These are phyloP conservation scores for Vigna radiata DNA, from an alignment of 306 rosid genomes.

Conservation along the genomic window DNA sequence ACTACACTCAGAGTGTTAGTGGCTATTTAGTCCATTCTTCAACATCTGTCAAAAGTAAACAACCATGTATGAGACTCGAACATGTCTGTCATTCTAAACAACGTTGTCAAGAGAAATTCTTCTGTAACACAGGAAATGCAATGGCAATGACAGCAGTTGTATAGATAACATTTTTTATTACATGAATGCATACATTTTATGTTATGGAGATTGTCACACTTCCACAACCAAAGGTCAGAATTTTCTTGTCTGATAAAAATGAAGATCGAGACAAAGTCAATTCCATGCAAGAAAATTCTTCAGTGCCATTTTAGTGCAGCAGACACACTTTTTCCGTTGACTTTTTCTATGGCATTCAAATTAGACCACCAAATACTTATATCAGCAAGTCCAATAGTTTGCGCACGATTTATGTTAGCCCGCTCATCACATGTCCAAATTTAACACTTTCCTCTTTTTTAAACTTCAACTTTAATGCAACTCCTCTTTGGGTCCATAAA, in stretches of 20 bases:
- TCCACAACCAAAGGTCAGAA: background rate
- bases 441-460: too few relatives aligned
- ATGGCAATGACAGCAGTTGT: too few relatives aligned
- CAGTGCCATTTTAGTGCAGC: slow-evolving; percentile 28
- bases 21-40: background rate
- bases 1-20: background rate
- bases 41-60: slow-evolving; percentile 1
- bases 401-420: too few relatives aligned
- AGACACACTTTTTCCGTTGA: slow-evolving; percentile 17
- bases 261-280: background rate
- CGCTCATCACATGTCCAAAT: too few relatives aligned
- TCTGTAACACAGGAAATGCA: too few relatives aligned
- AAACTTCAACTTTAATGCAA: too few relatives aligned
- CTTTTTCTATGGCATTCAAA: background rate
- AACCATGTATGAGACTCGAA: background rate
- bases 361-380: slow-evolving; percentile 18
- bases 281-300: slow-evolving; percentile 8
- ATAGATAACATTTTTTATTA: background rate
- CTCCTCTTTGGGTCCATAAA: too few relatives aligned
- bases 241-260: background rate
- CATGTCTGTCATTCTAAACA: background rate
- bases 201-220: too few relatives aligned
- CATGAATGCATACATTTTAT: background rate
- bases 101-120: too few relatives aligned
- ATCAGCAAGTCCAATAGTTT: background rate